phyloP scores from a whole-genome alignment of 2,329 filamentous ascomycete species.

The Zymoseptoria ardabiliae region DNA sequence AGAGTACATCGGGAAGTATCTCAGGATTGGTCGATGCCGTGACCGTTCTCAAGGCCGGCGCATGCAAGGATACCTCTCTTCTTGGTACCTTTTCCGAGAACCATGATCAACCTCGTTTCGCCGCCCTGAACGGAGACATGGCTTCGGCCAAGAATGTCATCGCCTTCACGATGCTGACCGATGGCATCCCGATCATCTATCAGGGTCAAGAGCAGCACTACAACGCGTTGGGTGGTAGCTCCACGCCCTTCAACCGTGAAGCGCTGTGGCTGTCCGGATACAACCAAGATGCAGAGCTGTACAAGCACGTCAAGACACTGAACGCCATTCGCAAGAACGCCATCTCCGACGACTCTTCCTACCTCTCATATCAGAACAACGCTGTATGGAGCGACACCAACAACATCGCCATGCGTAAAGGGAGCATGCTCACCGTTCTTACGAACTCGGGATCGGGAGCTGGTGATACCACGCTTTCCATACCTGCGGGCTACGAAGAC shows the following conservation, averaged over 20 bases:
- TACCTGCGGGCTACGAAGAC: slow-evolving; percentile 21
- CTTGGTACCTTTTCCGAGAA: slow-evolving; percentile 36
- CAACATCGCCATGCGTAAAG: slow-evolving; percentile 44
- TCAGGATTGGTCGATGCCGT: slow-evolving; percentile 31
- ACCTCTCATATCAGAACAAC: slow-evolving; percentile 35
- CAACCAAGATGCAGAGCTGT: slow-evolving; percentile 32
- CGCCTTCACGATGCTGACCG: slow-evolving; percentile 52
- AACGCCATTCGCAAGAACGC: slow-evolving; percentile 47
- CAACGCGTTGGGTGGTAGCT: slow-evolving; percentile 27
- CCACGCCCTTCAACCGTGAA: slow-evolving; percentile 35
- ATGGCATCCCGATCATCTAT: slow-evolving; percentile 59
- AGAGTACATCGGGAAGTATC: slow-evolving; percentile 31
- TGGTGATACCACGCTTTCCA: slow-evolving; percentile 19
- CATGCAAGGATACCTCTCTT: slow-evolving; percentile 33
- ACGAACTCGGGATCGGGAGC: slow-evolving; percentile 26
- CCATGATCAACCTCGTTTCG: slow-evolving; percentile 35
- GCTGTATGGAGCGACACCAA: slow-evolving; percentile 35
- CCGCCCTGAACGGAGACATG: slow-evolving; percentile 45
- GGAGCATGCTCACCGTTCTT: slow-evolving; percentile 35
- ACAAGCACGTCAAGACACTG: slow-evolving; percentile 32
- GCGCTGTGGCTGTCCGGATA: slow-evolving; percentile 38
- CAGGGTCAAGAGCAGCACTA: slow-evolving; percentile 59
- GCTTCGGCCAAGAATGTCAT: slow-evolving; percentile 55
- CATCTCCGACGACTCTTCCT: slow-evolving; percentile 33
- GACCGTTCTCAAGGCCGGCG: slow-evolving; percentile 24